Percentiles rank a stretch among this genome's conserved stretches.
These are phyloP conservation scores for Fomitiporia mediterranea DNA, from an alignment of 1,284 basidiomycete genomes.

Conservation along the genomic window DNA sequence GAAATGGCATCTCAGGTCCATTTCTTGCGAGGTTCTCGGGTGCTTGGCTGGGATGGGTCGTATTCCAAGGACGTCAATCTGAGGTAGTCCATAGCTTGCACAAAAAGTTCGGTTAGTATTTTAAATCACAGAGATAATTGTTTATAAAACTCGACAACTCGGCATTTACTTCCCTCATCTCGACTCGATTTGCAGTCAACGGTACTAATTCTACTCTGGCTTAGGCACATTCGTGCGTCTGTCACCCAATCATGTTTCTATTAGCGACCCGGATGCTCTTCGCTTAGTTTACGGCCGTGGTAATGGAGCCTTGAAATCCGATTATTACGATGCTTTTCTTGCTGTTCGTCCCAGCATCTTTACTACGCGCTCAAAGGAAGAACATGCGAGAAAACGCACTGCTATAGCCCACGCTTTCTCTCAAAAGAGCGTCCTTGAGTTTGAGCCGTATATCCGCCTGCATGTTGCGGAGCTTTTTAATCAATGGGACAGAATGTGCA, in stretches of 20 bases:
- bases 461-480: constrained; percentile 58
- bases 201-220: too few species aligned
- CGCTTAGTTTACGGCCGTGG: constrained; percentile 75
- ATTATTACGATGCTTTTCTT: constrained; percentile 45
- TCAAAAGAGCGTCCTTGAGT: constrained; percentile 76
- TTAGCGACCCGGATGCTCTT: constrained; percentile 76
- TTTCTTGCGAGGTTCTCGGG: constrained; percentile 72
- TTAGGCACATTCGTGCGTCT: constrained; percentile 81
- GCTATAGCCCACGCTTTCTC: constrained; percentile 42
- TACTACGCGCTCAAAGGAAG: constrained; percentile 43
- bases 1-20: constrained; percentile 60
- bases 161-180: too few species aligned
- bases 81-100: constrained; percentile 76
- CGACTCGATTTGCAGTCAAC: too few species aligned
- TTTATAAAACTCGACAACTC: too few species aligned
- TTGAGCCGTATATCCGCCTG: constrained; percentile 71
- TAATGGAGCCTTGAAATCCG: constrained; percentile 52
- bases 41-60: constrained; percentile 68
- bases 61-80: constrained; percentile 68
- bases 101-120: constrained; percentile 58
- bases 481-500: constrained; percentile 79
- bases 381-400: constrained; percentile 48
- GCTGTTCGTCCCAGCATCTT: constrained; percentile 33
- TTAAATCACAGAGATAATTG: too few species aligned
- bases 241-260: constrained; percentile 82